Percentiles rank a stretch among this genome's conserved stretches.
Conservation (phyloP, 768 basidiomycete genomes). For the Trametes meyenii region DNA sequence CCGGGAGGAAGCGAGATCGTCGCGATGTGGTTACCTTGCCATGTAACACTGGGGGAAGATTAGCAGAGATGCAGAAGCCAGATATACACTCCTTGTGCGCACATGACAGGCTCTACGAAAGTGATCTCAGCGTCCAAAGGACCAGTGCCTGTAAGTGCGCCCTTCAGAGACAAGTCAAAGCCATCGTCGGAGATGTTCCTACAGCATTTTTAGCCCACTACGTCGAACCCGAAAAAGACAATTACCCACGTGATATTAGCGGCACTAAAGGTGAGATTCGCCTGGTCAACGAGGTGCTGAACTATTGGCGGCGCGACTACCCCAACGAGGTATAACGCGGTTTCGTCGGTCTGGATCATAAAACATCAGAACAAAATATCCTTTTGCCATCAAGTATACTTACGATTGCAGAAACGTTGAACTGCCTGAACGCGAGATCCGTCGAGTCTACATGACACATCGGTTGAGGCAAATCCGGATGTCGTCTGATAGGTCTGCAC, state of each 20-base stretch:
- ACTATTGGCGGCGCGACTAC: conserved; percentile 68
- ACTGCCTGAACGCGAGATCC: conserved; percentile 59
- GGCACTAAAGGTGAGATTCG: conserved; percentile 53
- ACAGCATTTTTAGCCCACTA: not conserved
- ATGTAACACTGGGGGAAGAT: conserved; percentile 49
- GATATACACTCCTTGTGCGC: conserved; percentile 27
- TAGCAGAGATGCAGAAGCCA: not conserved
- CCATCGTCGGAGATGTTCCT: conserved; percentile 52
- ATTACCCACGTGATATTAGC: conserved; percentile 49
- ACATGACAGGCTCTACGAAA: conserved; percentile 65
- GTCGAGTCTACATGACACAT: conserved; percentile 47
- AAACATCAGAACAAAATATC: not conserved
- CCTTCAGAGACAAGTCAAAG: conserved; percentile 61
- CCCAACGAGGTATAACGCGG: conserved; percentile 68
- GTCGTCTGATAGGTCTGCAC: conserved; percentile 19
- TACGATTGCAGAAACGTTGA: conserved; percentile 56
- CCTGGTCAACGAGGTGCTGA: conserved; percentile 63
- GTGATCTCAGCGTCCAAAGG: conserved; percentile 71
- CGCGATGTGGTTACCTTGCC: conserved; percentile 66
- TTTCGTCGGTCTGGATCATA: conserved; percentile 54
- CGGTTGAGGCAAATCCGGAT: conserved; percentile 1
- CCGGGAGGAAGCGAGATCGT: conserved; percentile 63
- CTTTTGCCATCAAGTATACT: conserved; percentile 20
- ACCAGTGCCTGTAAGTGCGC: conserved; percentile 62
- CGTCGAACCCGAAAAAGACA: conserved; percentile 38